phyloP scores from a whole-genome alignment of 2,329 filamentous ascomycete genomes.

The Colletotrichum sp. region DNA sequence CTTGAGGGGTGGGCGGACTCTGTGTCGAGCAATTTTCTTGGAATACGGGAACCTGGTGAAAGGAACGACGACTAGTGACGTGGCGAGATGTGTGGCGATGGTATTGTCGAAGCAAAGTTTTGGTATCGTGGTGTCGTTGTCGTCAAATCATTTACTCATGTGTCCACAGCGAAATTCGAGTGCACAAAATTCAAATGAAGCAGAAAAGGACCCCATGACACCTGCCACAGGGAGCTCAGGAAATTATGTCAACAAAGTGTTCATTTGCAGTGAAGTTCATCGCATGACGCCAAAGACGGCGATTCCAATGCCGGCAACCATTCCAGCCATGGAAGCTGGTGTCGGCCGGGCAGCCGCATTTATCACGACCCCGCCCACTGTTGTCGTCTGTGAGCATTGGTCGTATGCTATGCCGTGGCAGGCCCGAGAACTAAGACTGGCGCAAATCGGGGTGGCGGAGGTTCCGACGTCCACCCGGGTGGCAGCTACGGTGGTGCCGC shows the following conservation, averaged over 20 bases:
- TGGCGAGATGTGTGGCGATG: neutral
- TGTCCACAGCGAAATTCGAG: neutral
- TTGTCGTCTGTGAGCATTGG: conserved; percentile 36
- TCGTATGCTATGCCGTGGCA: conserved; percentile 49
- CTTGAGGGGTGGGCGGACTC: conserved; percentile 39
- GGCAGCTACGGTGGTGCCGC: conserved; percentile 55
- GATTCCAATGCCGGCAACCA: conserved; percentile 18
- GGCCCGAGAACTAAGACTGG: conserved; percentile 56
- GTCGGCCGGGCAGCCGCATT: conserved; percentile 16
- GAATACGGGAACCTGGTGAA: neutral
- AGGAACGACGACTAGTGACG: neutral
- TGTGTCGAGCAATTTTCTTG: neutral
- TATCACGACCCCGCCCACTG: conserved; percentile 22
- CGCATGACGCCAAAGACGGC: conserved; percentile 11
- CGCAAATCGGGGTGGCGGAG: conserved; percentile 59
- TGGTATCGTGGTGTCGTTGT: neutral
- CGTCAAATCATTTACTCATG: neutral
- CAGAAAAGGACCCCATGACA: neutral
- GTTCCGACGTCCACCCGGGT: conserved; percentile 41
- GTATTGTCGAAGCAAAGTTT: neutral
- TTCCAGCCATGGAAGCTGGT: conserved; percentile 5
- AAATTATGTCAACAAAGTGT: neutral
- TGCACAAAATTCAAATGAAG: neutral
- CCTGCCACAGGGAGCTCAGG: neutral
- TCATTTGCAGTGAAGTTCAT: neutral